phyloP scores from a whole-genome alignment of 305 asterid species.

The Fraxinus albicans region DNA sequence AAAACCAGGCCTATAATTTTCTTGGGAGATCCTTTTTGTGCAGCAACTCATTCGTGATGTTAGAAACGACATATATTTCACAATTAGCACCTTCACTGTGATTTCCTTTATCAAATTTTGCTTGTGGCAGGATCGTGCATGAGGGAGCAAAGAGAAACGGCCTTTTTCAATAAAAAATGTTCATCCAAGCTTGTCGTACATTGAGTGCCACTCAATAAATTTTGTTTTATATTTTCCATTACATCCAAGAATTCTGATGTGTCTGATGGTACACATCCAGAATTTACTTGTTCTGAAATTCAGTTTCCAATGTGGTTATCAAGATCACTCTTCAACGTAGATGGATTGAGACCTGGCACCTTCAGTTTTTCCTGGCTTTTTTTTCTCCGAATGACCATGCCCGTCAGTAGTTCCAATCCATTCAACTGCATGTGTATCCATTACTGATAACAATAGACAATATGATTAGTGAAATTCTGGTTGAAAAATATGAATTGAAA shows the following conservation, averaged over 20 bases:
- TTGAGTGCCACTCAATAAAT: conserved; percentile 59
- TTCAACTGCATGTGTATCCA: conserved; percentile 47
- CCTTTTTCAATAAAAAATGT: conserved; percentile 67
- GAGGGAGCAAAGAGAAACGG: conserved; percentile 67
- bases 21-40: conserved; percentile 29
- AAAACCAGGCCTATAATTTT: conserved; percentile 16
- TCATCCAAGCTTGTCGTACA: conserved; percentile 54
- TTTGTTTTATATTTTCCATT: conserved; percentile 58
- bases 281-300: conserved; percentile 59
- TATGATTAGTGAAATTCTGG: neutral
- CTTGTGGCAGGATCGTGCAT: conserved; percentile 51
- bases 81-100: conserved; percentile 22
- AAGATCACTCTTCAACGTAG: conserved; percentile 62
- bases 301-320: conserved; percentile 64
- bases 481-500: neutral
- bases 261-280: conserved; percentile 50
- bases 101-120: conserved; percentile 35
- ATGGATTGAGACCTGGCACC: conserved; percentile 37
- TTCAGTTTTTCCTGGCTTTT: conserved; percentile 34
- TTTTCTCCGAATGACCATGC: conserved; percentile 26
- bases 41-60: conserved; percentile 21
- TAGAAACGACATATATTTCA: conserved; percentile 29
- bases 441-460: conserved; percentile 33
- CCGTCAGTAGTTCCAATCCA: conserved; percentile 27
- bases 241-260: conserved; percentile 55